Base-by-base conservation (phyloP, 2,329 filamentous ascomycete species). In the Fusarium staphyleae region DNA sequence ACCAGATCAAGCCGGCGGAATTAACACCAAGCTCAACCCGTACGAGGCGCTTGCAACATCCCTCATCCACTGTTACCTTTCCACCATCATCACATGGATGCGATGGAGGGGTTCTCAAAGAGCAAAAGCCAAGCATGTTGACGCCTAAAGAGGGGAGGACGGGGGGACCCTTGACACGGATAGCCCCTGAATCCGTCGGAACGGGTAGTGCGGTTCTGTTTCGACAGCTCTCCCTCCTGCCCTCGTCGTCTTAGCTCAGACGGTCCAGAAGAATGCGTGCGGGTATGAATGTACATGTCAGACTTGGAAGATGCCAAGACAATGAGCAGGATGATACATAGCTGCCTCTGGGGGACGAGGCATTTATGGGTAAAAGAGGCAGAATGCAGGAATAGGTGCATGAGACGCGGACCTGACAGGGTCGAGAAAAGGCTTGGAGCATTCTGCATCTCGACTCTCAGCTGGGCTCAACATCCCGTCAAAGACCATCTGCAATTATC, bases 161-260 rank as follows among this genome's bases (percentile, higher is more conserved):
- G 11, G 26, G 30, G 54, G 46, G 56, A 48, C 47, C 28, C 30
- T 48, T 41, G 45, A 51, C 57, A 62, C 57, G 58, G 49, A 60
- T 52, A 47, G 58, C 59, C 59, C 59, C 59, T 62, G 59, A 62
- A 62, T 62, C 59, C 58, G 51, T 44, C 58, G 58, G 51, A 56
- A 53, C 52, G 50, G 54, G 56, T 59, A 44, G 44, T 48, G 59
- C 56, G 59, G 50, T 62, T 56, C 56, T 56, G 58, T 48, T 62
- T 49, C 47, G 47, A 48, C 19, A 30, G 43, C 37, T 43, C 47
- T 18, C 41, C 28, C 22, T 43, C 32, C 28, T 10, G 40, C 50
- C 40, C 37, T 49, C 40, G 43, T n/a, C 43, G 10, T 33, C 42
- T 16, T 35, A 12, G 42, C 30, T 30, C 16, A 41, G 34, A 41